Evolutionary conservation across 345 rosid species (phyloP).

Genomic region (Sisymbrium irio): DNA sequence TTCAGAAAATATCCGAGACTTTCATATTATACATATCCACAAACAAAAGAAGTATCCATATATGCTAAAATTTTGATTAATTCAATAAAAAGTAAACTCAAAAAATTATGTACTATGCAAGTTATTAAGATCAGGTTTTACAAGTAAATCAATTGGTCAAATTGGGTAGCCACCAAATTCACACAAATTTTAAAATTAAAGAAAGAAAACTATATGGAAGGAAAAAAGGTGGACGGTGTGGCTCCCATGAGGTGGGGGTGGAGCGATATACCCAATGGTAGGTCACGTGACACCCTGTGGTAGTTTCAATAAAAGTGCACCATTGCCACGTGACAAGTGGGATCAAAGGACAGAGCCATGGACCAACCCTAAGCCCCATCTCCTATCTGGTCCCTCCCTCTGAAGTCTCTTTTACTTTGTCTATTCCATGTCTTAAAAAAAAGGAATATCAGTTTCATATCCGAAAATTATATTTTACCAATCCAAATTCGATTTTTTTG

Average conservation of each 20-base stretch:
- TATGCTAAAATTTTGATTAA: no score
- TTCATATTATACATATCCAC: no score
- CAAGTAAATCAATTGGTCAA: neutral
- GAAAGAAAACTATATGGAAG: neutral
- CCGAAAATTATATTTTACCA: neutral
- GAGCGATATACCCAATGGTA: slow-evolving; percentile 9
- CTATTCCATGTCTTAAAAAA: neutral
- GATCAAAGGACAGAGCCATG: slow-evolving; percentile 23
- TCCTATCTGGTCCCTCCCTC: neutral
- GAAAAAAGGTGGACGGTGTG: neutral
- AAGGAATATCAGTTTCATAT: neutral
- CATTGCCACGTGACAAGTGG: slow-evolving; percentile 26
- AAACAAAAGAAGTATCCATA: no score
- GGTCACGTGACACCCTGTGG: slow-evolving; percentile 13
- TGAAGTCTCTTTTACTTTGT: neutral
- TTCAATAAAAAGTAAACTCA: no score
- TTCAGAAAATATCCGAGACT: no score
- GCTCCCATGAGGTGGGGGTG: slow-evolving; percentile 9
- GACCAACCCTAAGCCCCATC: neutral
- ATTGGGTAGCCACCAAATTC: neutral
- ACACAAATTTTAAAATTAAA: neutral
- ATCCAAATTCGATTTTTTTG: neutral
- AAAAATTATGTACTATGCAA: neutral
- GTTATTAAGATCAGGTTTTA: neutral
- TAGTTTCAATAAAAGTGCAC: slow-evolving; percentile 13